Conservation (phyloP, 371 early-diverging fungal genomes). For the Mucor racemosus region DNA sequence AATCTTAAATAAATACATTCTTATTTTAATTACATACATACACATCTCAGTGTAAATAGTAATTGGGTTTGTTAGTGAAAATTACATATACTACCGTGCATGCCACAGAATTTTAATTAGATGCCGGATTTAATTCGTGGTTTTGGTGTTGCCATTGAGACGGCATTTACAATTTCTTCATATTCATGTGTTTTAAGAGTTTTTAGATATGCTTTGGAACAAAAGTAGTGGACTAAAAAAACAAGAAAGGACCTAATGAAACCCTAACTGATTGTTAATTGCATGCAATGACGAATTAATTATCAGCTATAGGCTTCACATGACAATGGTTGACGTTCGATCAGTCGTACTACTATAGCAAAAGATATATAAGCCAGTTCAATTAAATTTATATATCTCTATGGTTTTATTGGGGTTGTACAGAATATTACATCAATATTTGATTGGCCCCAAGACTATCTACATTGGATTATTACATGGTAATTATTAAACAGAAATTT, state of each 20-base stretch:
- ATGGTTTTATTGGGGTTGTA: neutral
- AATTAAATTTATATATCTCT: too few species aligned
- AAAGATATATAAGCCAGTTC: neutral
- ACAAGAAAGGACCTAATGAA: too few species aligned
- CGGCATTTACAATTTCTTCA: neutral
- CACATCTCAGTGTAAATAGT: neutral
- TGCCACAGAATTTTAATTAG: neutral
- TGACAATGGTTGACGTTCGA: neutral
- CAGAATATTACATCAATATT: neutral
- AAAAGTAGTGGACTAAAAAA: too few species aligned
- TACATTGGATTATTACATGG: neutral
- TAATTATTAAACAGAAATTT: neutral
- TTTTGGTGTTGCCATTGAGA: conserved; percentile 2
- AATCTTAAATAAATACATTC: neutral
- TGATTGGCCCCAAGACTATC: conserved; percentile 9
- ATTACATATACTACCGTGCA: neutral
- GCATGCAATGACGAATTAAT: conserved; percentile 1
- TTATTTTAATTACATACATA: neutral
- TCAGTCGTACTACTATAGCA: neutral
- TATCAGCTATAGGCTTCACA: neutral
- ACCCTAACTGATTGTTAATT: neutral
- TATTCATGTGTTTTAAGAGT: too few species aligned
- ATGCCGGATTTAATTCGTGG: neutral
- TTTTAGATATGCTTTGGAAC: too few species aligned
- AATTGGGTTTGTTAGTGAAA: neutral